Conservation (phyloP, 768 basidiomycete genomes). For the Suillus fuscotomentosus region DNA sequence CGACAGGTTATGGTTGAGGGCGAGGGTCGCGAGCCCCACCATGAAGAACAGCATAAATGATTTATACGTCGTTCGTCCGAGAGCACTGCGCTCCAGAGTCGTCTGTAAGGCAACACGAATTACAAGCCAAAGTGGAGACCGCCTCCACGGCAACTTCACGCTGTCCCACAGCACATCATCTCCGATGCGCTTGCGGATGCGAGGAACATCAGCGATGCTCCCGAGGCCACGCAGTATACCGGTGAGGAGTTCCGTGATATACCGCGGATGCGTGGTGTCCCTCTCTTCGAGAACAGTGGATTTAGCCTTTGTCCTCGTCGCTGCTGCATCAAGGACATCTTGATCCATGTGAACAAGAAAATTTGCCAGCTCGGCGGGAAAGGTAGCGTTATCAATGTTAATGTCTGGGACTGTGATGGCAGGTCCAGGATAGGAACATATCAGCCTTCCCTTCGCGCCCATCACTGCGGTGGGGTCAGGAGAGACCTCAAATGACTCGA, state of each 20-base stretch:
- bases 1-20: conserved; percentile 2
- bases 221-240: conserved; percentile 43
- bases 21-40: conserved; percentile 14
- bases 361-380: conserved; percentile 34
- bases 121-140: conserved; percentile 50
- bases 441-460: conserved; percentile 38
- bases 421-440: conserved; percentile 46
- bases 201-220: conserved; percentile 24
- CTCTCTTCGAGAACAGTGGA: conserved; percentile 18
- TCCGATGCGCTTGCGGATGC: conserved; percentile 41
- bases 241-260: conserved; percentile 47
- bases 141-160: conserved; percentile 43
- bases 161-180: conserved; percentile 46
- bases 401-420: conserved; percentile 36
- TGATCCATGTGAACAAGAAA: conserved; percentile 38
- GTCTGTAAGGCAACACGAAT: conserved; percentile 46
- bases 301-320: conserved; percentile 36
- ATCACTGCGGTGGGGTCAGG: conserved; percentile 36
- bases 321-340: conserved; percentile 29
- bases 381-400: conserved; percentile 25
- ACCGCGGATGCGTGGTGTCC: conserved; percentile 42
- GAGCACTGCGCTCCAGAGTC: conserved; percentile 20
- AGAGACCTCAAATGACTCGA: conserved; percentile 49
- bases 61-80: conserved; percentile 26
- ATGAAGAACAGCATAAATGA: conserved; percentile 33